phyloP scores from a whole-genome alignment of 164 flowering plant genomes.

The Annona squamosa region DNA sequence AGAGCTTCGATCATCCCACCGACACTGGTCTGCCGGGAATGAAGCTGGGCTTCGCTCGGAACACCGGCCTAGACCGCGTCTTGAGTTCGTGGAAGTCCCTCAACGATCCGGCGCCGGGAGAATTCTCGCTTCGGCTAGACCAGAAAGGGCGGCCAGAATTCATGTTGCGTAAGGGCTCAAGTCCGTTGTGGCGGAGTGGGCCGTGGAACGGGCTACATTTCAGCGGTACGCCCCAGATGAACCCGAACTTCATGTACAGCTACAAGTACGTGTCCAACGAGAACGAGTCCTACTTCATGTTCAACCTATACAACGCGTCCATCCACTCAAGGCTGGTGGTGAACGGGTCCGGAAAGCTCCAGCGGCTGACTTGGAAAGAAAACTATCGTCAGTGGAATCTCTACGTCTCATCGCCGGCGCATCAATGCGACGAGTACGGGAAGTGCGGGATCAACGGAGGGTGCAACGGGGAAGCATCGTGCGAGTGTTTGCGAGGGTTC shows the following conservation, averaged over 20 bases:
- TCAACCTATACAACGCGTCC: slow-evolving; percentile 3
- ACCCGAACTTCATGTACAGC: slow-evolving; percentile 8
- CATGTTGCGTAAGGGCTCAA: slow-evolving; percentile 7
- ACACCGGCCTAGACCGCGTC: slow-evolving; percentile 11
- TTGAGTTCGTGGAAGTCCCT: slow-evolving; percentile 30
- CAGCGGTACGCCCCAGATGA: slow-evolving; percentile 18
- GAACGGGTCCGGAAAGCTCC: slow-evolving; percentile 17
- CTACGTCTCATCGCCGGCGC: slow-evolving; percentile 18
- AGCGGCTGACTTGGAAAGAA: slow-evolving; percentile 18
- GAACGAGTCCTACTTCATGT: slow-evolving; percentile 21
- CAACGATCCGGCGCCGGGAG: slow-evolving; percentile 27
- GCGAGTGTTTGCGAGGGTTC: slow-evolving; percentile 40
- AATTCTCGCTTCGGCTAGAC: slow-evolving; percentile 15
- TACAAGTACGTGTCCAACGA: slow-evolving; percentile 10
- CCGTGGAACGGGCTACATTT: slow-evolving; percentile 46
- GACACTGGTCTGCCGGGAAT: slow-evolving; percentile 19
- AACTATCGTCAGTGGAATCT: slow-evolving; percentile 10
- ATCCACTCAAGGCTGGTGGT: slow-evolving; percentile 17
- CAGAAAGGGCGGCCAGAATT: slow-evolving; percentile 20
- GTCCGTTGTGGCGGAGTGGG: slow-evolving; percentile 21
- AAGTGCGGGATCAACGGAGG: slow-evolving; percentile 27
- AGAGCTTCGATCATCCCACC: slow-evolving; percentile 23
- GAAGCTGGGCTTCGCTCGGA: slow-evolving; percentile 18
- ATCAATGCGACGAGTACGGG: slow-evolving; percentile 28
- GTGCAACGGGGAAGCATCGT: slow-evolving; percentile 19